Percentiles rank a stretch among this genome's conserved stretches.
Conservation (phyloP, 1,284 basidiomycete species). For the Caloboletus firmus region DNA sequence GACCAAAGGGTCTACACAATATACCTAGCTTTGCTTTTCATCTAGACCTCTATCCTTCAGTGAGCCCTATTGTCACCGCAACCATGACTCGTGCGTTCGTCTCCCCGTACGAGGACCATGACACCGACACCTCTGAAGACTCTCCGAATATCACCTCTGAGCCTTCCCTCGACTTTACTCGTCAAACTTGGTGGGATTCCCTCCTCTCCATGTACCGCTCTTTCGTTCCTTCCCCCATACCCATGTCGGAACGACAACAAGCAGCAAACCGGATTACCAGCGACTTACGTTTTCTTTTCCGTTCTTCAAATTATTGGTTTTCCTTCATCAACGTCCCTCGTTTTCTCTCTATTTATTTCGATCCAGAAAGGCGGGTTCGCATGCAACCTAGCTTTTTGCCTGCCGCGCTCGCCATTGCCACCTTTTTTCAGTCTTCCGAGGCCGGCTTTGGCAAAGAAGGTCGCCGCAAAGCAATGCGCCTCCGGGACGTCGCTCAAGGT, state of each 20-base stretch:
- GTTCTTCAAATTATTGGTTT: conserved; percentile 66
- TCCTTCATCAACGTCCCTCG: conserved; percentile 69
- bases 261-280: conserved; percentile 47
- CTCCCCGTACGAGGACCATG: conserved; percentile 29
- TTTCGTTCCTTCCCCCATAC: conserved; percentile 30
- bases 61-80: not conserved
- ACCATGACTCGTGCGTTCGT: conserved; percentile 6
- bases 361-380: conserved; percentile 50
- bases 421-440: conserved; percentile 69
- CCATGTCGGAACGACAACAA: conserved; percentile 47
- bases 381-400: conserved; percentile 70
- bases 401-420: conserved; percentile 64
- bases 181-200: conserved; percentile 77
- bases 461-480: conserved; percentile 52
- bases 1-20: conserved; percentile 24
- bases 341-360: conserved; percentile 60
- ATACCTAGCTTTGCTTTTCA: conserved; percentile 1
- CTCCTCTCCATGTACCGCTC: conserved; percentile 57
- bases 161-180: conserved; percentile 63
- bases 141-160: conserved; percentile 41
- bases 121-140: conserved; percentile 32
- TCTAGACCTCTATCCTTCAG: conserved; percentile 1
- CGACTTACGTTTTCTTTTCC: conserved; percentile 67
- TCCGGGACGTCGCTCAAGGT: conserved; percentile 66
- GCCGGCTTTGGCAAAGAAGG: conserved; percentile 49